Base-by-base conservation (phyloP, 306 rosid genomes). In the Hippophae gyantsensis region DNA sequence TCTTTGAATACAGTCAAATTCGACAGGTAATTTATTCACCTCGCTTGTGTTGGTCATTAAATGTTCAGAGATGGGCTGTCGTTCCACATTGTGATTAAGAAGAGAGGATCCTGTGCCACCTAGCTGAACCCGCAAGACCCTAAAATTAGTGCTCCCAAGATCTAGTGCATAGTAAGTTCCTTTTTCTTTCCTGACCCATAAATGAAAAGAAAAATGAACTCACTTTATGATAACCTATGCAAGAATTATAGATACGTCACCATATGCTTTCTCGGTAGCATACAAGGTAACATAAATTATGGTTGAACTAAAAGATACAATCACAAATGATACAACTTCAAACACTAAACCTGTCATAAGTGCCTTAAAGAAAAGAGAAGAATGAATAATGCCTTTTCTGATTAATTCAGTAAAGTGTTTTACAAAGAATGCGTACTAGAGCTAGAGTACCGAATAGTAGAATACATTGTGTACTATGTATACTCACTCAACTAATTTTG, bases 81-180 rank as follows among this genome's bases (percentile, higher is more conserved):
- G 74, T 62, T 82, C 86, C 57, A 84, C 95, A 65, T 86, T 82
- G 55, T 73, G 74, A 56, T 77, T 79, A 61, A 82, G 53, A 12
- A 52, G 58, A 42, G 75, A 69, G 68, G 86, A 76, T 42, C 68
- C 76, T 74, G 71, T 81, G 67, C 97, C 97, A 43, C 70, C 72
- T 64, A 84, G 81, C 69, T 73, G 80, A 71, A 84, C 85, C 56
- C 95, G 82, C 73, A 82, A 72, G 63, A 84, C 95, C 88, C 97
- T 71, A 77, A 84, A 86, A 81, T 90, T 82, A 56, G 97, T 84
- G 52, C 90, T 95, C 45, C 94, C 95, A 61, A 90, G 90, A 82
- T 90, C 89, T 68, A 90, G 82, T 6, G 94, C 95, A 74, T 86
- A 90, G 67, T 78, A 84, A 56, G 86, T 83, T 79, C 95, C 97